Percentiles rank a stretch among this genome's conserved stretches.
These are phyloP conservation scores for Auricularia auricula-judae DNA, from an alignment of 768 basidiomycete genomes.

Conservation along the genomic window DNA sequence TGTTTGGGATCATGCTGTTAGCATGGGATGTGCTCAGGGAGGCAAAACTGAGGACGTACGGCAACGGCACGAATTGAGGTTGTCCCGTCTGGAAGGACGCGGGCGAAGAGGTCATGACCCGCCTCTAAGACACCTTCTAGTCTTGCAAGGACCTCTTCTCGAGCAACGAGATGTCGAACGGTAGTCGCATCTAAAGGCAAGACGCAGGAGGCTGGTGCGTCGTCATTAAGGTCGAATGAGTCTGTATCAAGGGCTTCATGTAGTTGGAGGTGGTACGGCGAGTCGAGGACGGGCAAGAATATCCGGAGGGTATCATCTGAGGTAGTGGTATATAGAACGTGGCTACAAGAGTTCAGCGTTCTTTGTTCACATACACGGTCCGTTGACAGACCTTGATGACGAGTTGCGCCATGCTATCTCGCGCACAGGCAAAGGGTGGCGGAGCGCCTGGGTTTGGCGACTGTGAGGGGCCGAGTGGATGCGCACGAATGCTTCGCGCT, in stretches of 20 bases:
- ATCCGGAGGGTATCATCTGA: slow-evolving; percentile 73
- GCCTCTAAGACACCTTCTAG: slow-evolving; percentile 57
- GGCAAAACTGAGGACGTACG: slow-evolving; percentile 32
- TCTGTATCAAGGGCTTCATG: slow-evolving; percentile 67
- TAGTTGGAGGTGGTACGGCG: slow-evolving; percentile 73
- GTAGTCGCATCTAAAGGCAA: slow-evolving; percentile 54
- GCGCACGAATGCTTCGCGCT: slow-evolving; percentile 41
- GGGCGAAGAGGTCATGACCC: slow-evolving; percentile 70
- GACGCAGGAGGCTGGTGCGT: slow-evolving; percentile 30
- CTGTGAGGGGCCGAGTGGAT: slow-evolving; percentile 67
- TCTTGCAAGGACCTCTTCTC: slow-evolving; percentile 37
- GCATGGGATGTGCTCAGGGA: neutral
- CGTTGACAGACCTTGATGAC: slow-evolving; percentile 47
- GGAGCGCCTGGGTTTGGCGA: slow-evolving; percentile 51
- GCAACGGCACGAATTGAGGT: slow-evolving; percentile 60
- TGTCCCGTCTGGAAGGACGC: slow-evolving; percentile 63
- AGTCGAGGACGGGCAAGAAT: slow-evolving; percentile 80
- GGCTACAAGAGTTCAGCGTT: slow-evolving; percentile 28
- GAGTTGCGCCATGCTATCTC: slow-evolving; percentile 65
- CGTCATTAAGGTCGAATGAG: slow-evolving; percentile 37
- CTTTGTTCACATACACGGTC: neutral
- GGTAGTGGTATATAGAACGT: slow-evolving; percentile 77
- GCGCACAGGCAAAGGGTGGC: slow-evolving; percentile 63
- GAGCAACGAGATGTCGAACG: slow-evolving; percentile 11
- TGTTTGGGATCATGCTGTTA: slow-evolving; percentile 17